phyloP scores from a whole-genome alignment of 352 stramenopile genomes.

The Phytophthora europaea region DNA sequence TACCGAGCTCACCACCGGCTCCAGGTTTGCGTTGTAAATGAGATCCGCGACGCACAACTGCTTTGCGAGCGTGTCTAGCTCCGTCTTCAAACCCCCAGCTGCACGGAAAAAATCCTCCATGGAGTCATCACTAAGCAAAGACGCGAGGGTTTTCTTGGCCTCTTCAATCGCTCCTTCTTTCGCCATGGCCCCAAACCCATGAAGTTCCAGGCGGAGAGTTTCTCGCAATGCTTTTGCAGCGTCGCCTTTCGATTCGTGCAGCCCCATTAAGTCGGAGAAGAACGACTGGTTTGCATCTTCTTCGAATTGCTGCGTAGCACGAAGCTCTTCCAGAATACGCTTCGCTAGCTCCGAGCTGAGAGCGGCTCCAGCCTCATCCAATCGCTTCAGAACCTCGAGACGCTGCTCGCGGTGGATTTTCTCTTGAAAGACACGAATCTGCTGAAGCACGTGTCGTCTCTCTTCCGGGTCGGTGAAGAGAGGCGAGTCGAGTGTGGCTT shows the following conservation, averaged over 20 bases:
- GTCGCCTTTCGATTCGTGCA: constrained; percentile 51
- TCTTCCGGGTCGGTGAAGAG: constrained; percentile 81
- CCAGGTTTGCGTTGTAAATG: constrained; percentile 79
- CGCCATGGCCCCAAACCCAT: constrained; percentile 72
- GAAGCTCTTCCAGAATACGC: constrained; percentile 54
- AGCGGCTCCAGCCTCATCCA: constrained; percentile 48
- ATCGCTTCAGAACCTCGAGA: constrained; percentile 54
- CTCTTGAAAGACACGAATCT: constrained; percentile 67
- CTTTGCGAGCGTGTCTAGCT: constrained; percentile 77
- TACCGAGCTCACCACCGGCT: constrained; percentile 45
- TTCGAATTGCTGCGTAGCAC: constrained; percentile 68
- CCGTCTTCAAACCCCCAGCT: constrained; percentile 77
- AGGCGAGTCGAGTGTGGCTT: constrained; percentile 59
- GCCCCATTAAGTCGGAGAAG: constrained; percentile 54
- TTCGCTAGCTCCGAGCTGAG: constrained; percentile 58
- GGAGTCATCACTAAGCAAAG: constrained; percentile 50
- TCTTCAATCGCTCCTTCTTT: constrained; percentile 59
- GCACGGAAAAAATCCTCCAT: constrained; percentile 89
- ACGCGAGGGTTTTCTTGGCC: constrained; percentile 40
- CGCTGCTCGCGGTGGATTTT: constrained; percentile 61
- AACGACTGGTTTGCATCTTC: constrained; percentile 70
- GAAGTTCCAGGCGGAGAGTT: constrained; percentile 61
- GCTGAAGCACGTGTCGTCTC: constrained; percentile 57
- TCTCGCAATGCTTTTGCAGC: constrained; percentile 55
- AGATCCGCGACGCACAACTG: constrained; percentile 73